These are phyloP conservation scores for Ampelocalamus luodianensis DNA, from an alignment of 176 grass and related monocot species.

Conservation along the genomic window DNA sequence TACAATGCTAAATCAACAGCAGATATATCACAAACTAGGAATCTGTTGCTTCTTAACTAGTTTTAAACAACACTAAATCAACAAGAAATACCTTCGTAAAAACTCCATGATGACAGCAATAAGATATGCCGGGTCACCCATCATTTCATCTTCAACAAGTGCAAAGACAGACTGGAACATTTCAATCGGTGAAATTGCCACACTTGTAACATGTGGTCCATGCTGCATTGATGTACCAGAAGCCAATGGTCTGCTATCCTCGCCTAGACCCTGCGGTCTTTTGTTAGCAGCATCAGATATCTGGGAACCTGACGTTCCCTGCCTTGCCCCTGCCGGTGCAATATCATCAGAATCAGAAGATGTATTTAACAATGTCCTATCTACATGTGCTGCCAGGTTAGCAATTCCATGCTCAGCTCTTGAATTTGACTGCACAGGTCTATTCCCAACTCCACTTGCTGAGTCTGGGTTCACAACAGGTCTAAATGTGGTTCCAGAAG, in stretches of 20 bases:
- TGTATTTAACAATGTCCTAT: constrained; percentile 47
- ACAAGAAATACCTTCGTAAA: constrained; percentile 66
- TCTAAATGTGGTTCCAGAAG: constrained; percentile 32
- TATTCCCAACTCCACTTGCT: constrained; percentile 38
- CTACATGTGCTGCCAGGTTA: constrained; percentile 42
- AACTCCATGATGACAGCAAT: constrained; percentile 82
- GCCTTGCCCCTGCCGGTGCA: constrained; percentile 22
- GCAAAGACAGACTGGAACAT: constrained; percentile 84
- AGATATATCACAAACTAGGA: not conserved
- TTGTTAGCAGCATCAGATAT: constrained; percentile 35
- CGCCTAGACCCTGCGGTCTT: constrained; percentile 50
- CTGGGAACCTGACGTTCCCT: constrained; percentile 25
- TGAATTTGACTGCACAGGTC: constrained; percentile 46
- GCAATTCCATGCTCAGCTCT: constrained; percentile 43
- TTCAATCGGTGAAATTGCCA: constrained; percentile 83
- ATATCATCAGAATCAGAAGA: constrained; percentile 67
- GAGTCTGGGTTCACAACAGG: constrained; percentile 45
- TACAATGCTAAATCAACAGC: not conserved
- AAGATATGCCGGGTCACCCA: constrained; percentile 83
- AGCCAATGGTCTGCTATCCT: constrained; percentile 59
- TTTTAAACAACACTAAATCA: constrained; percentile 31
- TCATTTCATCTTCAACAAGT: constrained; percentile 95
- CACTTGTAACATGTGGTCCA: constrained; percentile 55
- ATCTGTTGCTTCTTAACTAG: constrained; percentile 17
- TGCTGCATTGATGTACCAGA: constrained; percentile 58